Percentiles rank a stretch among this genome's conserved stretches.
These are phyloP conservation scores for Mucor irregularis DNA, from an alignment of 371 early-diverging fungal species.

Conservation along the genomic window DNA sequence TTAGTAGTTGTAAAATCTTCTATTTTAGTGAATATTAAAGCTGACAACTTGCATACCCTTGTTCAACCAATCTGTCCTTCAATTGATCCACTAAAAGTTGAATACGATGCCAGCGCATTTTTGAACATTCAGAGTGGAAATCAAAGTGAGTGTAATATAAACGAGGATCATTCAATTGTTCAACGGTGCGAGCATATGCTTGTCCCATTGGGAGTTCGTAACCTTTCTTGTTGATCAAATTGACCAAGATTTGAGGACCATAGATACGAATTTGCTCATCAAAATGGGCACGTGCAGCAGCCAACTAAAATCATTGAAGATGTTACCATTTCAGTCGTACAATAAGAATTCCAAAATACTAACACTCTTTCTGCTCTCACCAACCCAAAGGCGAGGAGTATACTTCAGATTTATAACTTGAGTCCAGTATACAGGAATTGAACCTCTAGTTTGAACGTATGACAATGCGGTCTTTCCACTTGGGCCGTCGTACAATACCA, in stretches of 20 bases:
- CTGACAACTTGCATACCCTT: conserved; percentile 46
- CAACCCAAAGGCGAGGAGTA: conserved; percentile 83
- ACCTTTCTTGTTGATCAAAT: conserved; percentile 88
- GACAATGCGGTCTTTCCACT: conserved; percentile 53
- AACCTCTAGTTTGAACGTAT: conserved; percentile 96
- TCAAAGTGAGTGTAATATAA: conserved; percentile 90
- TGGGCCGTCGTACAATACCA: conserved; percentile 62
- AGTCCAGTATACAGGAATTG: conserved; percentile 97
- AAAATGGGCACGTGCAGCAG: conserved; percentile 74
- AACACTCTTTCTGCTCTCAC: conserved; percentile 69
- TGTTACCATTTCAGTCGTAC: background rate
- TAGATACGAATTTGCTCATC: conserved; percentile 69
- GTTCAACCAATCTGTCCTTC: conserved; percentile 62
- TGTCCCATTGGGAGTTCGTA: conserved; percentile 86
- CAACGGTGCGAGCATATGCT: conserved; percentile 71
- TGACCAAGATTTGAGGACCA: conserved; percentile 82
- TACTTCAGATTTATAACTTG: conserved; percentile 93
- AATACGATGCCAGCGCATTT: conserved; percentile 88
- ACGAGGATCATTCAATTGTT: conserved; percentile 60
- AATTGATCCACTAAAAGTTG: conserved; percentile 73
- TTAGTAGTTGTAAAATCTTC: conserved; percentile 17
- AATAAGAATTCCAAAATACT: conserved; percentile 11
- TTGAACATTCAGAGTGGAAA: conserved; percentile 93
- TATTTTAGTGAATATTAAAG: background rate
- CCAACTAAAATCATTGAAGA: conserved; percentile 10